Base-by-base conservation (phyloP, 148 eudicot species). In the Arbutus unedo region DNA sequence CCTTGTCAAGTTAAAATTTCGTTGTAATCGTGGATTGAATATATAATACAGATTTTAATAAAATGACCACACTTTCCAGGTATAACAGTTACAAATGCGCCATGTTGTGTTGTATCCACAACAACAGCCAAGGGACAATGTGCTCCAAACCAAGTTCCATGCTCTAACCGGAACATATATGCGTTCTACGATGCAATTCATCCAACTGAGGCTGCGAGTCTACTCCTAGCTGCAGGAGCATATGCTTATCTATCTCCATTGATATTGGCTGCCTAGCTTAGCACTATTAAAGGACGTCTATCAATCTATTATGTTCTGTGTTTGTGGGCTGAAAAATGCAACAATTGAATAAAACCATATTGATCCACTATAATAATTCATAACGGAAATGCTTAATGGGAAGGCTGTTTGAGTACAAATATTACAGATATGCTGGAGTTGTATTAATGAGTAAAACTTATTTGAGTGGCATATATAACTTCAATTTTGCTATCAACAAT, bases 31-130 rank as follows among this genome's bases (percentile, higher is more conserved):
- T 21, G 14, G 68, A 21, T 62, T 23, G 25, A 13, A 8, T 31
- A 31, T 31, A 31, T 62, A 21, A 62, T 4, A 23, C 38, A 6
- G 14, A n/a, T n/a, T 4, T 25, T 62, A 7, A 8, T 3, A 11
- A 11, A 3, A 25, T 25, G 8, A 23, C 38, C 41, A 2, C 21
- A 23, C 21, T 16, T 56, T 73, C 10, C 80, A 82, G 84, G 74
- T 62, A 59, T 82, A 45, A 60, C 80, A 19, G 41, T 72, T 43
- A 16, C 56, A 49, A 14, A 51, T 10, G 41, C 31, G 0, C 75
- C 84, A 8, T 82, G 84, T 47, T 82, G 84, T n/a, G 48, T 73
- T 49, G 47, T 48, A 48, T 5, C 53, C 16, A 47, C 74, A 48
- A 43, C 21, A 18, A 3, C 0, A 47, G 38, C 41, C 31, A 74